Evolutionary conservation across 208 protist species (phyloP), one percentile per base, ranked within the genome.

Genomic region (Angomonas ambiguus): DNA sequence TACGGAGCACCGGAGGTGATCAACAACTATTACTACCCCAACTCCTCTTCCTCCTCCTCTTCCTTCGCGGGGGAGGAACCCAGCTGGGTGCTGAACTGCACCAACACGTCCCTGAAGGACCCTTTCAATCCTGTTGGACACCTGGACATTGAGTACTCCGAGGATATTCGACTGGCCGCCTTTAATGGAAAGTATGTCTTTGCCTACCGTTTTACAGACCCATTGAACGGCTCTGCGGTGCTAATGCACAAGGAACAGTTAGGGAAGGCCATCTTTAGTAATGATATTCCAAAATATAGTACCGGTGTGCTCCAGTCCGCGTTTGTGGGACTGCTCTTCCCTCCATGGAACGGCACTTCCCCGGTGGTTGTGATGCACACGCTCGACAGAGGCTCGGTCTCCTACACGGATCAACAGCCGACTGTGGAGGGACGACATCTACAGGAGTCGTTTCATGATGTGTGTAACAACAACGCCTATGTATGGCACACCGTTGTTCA

Each of bases 401-500:
- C 42, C 34, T 88, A 85, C 76, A 71, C 30, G 38, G n/a, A 62
- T 2, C 42, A 59, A 2, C 60, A 74, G 24, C 48, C 30, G 42
- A 80, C 74, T 0, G 13, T 32, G 3, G 38, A 62, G n/a, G 68
- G 56, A 22, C 53, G 30, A 8, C 16, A 10, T n/a, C 72, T 88
- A 1, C 42, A 60, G 5, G 11, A 11, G 11, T n/a, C 35, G 8
- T 87, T 77, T 51, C 20, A 76, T 6, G 35, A 82, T 1, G 88
- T 79, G 32, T 16, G 48, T 18, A 1, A 35, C 22, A 73, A 67
- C 2, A 75, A 74, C 2, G 35, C 31, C 0, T 82, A 87, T 61
- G 61, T 79, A 6, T 92, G 85, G 85, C 73, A 88, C 63, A 80
- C 69, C 13, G 85, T 92, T 3, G 11, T 74, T 10, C 72, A 59